Percentiles rank a stretch among this genome's conserved stretches.
These are phyloP conservation scores for Litsea cubeba DNA, from an alignment of 164 flowering plant genomes.

Conservation along the genomic window DNA sequence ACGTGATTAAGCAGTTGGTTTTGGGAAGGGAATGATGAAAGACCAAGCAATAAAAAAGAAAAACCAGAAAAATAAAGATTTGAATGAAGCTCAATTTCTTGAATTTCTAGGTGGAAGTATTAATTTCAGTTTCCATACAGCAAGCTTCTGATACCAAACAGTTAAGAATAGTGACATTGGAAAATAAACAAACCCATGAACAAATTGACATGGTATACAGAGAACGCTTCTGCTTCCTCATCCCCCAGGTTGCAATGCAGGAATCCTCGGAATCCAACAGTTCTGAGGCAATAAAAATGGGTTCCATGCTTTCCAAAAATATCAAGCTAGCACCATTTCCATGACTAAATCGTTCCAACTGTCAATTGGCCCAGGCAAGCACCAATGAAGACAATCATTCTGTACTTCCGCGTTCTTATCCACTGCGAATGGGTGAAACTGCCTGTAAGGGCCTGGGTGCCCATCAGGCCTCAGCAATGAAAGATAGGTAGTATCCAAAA, in stretches of 20 bases:
- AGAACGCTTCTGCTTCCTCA: background rate
- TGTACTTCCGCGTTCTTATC: slow-evolving; percentile 45
- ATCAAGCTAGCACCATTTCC: slow-evolving; percentile 19
- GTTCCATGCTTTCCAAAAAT: background rate
- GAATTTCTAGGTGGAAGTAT: background rate
- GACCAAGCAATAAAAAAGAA: background rate
- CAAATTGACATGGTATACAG: background rate
- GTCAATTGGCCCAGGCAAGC: slow-evolving; percentile 92
- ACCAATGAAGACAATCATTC: slow-evolving; percentile 93
- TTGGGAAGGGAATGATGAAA: background rate
- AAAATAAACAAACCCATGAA: background rate
- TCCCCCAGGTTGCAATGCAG: background rate
- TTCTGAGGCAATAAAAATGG: background rate
- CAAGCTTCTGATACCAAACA: background rate
- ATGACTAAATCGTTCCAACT: slow-evolving; percentile 78
- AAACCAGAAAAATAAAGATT: no score
- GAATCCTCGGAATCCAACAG: background rate
- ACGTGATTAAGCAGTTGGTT: background rate
- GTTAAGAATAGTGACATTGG: background rate
- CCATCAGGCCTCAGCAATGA: slow-evolving; percentile 81
- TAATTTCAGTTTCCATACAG: background rate
- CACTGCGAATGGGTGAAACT: slow-evolving; percentile 61
- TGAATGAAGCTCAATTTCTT: background rate
- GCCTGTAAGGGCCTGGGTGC: slow-evolving; percentile 88
- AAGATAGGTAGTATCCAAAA: slow-evolving; percentile 61